Evolutionary conservation across 306 rosid species (phyloP).

Genomic region (Quercus suber): DNA sequence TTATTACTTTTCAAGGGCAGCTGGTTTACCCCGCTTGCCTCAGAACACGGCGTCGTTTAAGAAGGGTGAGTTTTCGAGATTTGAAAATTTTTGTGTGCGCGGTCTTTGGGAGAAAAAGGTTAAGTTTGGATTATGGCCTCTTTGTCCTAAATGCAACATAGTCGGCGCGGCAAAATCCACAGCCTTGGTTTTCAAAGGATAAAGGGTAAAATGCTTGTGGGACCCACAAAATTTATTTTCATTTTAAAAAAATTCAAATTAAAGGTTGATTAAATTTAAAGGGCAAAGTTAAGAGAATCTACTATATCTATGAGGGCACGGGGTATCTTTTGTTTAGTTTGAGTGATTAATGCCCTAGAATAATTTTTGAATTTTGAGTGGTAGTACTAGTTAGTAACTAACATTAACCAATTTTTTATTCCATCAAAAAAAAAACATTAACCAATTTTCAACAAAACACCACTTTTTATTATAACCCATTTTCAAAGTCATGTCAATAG

Average conservation of each 20-base stretch:
- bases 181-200: not conserved
- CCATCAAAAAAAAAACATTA: too few species aligned
- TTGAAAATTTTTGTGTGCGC: conserved; percentile 15
- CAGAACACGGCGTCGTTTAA: conserved; percentile 4
- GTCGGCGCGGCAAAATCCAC: conserved; percentile 16
- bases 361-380: too few species aligned
- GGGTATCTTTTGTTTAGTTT: too few species aligned
- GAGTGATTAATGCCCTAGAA: too few species aligned
- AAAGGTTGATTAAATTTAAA: conserved; percentile 16
- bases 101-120: conserved; percentile 10
- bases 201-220: not conserved
- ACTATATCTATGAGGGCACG: too few species aligned
- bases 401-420: too few species aligned
- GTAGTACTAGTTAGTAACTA: too few species aligned
- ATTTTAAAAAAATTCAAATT: not conserved
- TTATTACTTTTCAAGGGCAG: too few species aligned
- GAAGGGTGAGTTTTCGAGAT: not conserved
- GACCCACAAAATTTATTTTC: not conserved
- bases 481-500: too few species aligned
- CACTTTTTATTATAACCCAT: too few species aligned
- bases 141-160: not conserved
- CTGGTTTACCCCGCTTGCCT: too few species aligned
- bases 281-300: not conserved
- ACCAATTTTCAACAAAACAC: too few species aligned
- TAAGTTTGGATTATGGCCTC: conserved; percentile 11